phyloP scores from a whole-genome alignment of 2,329 filamentous ascomycete species.

The Amauroascus niger region DNA sequence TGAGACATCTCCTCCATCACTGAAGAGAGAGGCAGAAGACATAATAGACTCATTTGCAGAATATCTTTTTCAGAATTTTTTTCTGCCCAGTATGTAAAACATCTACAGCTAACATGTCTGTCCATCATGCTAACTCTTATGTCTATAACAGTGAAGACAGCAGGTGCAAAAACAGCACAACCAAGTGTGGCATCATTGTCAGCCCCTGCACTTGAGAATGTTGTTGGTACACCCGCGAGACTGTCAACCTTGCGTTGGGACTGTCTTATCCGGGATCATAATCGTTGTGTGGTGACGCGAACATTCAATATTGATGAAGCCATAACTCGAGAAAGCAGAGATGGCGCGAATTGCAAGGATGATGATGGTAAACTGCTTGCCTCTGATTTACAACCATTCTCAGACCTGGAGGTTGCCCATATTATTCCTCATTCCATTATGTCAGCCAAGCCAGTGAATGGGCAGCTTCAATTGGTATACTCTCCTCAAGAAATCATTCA shows the following conservation, averaged over 20 bases:
- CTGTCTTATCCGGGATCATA: constrained; percentile 18
- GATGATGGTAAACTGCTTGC: constrained; percentile 17
- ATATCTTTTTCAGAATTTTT: constrained; percentile 18
- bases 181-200: constrained; percentile 5
- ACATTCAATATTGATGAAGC: constrained; percentile 17
- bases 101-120: not conserved
- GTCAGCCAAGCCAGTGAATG: not conserved
- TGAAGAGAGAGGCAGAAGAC: constrained; percentile 3
- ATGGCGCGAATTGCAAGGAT: constrained; percentile 15
- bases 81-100: constrained; percentile 15
- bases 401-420: constrained; percentile 18
- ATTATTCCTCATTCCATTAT: constrained; percentile 20
- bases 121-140: not conserved
- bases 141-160: constrained; percentile 13
- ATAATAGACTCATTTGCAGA: constrained; percentile 14
- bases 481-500: not conserved
- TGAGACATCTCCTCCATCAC: not conserved
- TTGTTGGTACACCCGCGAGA: not conserved
- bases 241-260: constrained; percentile 1
- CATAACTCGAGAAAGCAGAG: constrained; percentile 11
- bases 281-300: constrained; percentile 18
- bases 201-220: constrained; percentile 1
- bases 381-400: not conserved
- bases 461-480: constrained; percentile 9
- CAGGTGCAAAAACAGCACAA: constrained; percentile 13